phyloP scores from a whole-genome alignment of 2,329 filamentous ascomycete species.

The Trichoderma simmonsii region DNA sequence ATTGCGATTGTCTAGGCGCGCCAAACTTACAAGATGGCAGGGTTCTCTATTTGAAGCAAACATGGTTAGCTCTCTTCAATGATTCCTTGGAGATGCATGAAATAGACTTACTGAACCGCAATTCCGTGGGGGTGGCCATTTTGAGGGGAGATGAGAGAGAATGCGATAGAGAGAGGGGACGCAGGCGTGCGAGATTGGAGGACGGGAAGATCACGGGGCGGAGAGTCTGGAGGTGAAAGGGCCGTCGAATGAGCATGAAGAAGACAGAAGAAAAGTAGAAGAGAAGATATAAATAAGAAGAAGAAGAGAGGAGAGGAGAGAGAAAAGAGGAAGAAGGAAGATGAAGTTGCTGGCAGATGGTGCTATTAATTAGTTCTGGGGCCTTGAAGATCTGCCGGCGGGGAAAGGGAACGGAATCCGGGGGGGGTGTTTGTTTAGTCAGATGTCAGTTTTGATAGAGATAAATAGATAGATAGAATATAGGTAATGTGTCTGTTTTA shows the following conservation, averaged over 20 bases:
- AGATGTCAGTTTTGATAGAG: background rate
- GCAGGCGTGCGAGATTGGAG: background rate
- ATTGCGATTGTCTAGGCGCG: background rate
- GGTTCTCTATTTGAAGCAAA: constrained; percentile 38
- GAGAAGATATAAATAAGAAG: background rate
- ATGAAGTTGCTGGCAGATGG: background rate
- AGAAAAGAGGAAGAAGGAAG: background rate
- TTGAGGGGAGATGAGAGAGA: background rate
- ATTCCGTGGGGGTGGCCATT: constrained; percentile 14
- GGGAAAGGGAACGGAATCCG: background rate
- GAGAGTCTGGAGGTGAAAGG: background rate
- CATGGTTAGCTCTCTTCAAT: background rate
- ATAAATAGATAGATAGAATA: too few species aligned
- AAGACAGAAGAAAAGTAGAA: too few species aligned
- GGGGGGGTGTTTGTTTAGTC: background rate
- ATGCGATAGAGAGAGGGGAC: background rate
- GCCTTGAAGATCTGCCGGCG: background rate
- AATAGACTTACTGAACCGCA: constrained; percentile 36
- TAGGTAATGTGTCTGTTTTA: too few species aligned
- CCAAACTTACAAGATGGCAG: constrained; percentile 49
- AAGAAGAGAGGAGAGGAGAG: background rate
- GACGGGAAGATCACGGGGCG: background rate
- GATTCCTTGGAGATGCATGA: fast-evolving
- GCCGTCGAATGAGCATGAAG: background rate
- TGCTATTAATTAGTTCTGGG: background rate